A percentile compares a stretch with the other conserved stretches of the same genome.
Conservation (phyloP, 345 rosid genomes). For the Aquilaria sinensis region DNA sequence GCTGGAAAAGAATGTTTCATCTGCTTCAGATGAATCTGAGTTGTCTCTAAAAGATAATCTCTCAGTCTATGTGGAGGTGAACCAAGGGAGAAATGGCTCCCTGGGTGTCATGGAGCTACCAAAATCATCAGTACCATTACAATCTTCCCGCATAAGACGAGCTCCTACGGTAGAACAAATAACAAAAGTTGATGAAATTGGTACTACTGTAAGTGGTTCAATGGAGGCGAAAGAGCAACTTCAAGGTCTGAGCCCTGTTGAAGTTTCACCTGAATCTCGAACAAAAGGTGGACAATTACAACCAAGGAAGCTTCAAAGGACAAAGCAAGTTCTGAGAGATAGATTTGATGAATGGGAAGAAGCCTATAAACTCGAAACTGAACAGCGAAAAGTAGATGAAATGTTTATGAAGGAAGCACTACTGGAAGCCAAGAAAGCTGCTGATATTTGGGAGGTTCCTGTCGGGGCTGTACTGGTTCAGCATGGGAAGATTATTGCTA, state of each 20-base stretch:
- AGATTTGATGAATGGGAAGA: slow-evolving; percentile 98
- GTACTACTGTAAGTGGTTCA: slow-evolving; percentile 30
- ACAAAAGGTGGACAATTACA: slow-evolving; percentile 35
- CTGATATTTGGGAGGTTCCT: slow-evolving; percentile 97
- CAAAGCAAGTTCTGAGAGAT: slow-evolving; percentile 61
- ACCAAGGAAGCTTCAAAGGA: slow-evolving; percentile 68
- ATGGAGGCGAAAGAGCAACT: slow-evolving; percentile 32
- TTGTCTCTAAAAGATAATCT: slow-evolving; percentile 28
- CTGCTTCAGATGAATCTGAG: slow-evolving; percentile 36
- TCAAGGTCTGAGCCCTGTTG: slow-evolving; percentile 27
- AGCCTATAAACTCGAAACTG: slow-evolving; percentile 62
- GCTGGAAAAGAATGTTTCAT: slow-evolving; percentile 28
- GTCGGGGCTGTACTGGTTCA: slow-evolving; percentile 96
- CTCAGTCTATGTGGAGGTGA: slow-evolving; percentile 34
- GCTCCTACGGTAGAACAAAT: slow-evolving; percentile 29
- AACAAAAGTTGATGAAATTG: slow-evolving; percentile 29
- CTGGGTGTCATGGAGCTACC: slow-evolving; percentile 29
- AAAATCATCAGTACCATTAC: slow-evolving; percentile 26
- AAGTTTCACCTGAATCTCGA: slow-evolving; percentile 24
- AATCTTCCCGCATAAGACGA: slow-evolving; percentile 29
- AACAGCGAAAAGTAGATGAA: slow-evolving; percentile 69
- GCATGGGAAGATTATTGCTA: slow-evolving; percentile 81
- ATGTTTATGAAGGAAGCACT: slow-evolving; percentile 94
- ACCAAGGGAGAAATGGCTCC: slow-evolving; percentile 20
- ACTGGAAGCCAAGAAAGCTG: slow-evolving; percentile 89